Evolutionary conservation across 1,284 basidiomycete species (phyloP), one percentile per base, ranked within the genome.

Genomic region (Cerrena zonata): DNA sequence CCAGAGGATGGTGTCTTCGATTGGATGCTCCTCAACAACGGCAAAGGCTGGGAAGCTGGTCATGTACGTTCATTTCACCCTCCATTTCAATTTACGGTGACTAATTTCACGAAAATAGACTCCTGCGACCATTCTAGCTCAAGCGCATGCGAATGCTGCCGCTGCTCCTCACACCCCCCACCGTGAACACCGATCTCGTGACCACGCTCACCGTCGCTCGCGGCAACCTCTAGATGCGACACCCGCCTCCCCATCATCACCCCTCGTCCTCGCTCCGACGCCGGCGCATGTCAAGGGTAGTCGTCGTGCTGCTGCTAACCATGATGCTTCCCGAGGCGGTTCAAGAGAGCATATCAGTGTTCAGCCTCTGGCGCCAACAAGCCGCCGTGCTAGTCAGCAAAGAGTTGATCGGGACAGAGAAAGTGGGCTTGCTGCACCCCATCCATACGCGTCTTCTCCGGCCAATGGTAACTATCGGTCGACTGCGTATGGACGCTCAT

Each of bases 1-100:
- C 76, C 81, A 36, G 95, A 99, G 58, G 30, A 34, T 34, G 30
- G 30, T 15, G 15, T 34, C 30, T 34, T 34, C 15, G 96, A 99
- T 66, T 99, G 96, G 95, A 97, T 94, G 89, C 66, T 93, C 45
- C 75, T 99, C 53, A 96, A 98, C 69, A 80, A 77, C 43, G 89
- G 89, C 54, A 90, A 89, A 64, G 90, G 90, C 39, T 91, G 89
- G 89, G 89, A 92, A 73, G 86, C 84, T n/a, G 74, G 81, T 53
- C 81, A 76, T 61, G 86, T 89, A 66, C 52, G 80, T n/a, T n/a
- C n/a, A n/a, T n/a, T n/a, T n/a, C 71, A 42, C 42, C 27, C 53
- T 51, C 52, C 47, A 49, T 41, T 40, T 43, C 38, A 48, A 46
- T 48, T 34, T 37, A 22, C 2, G 13, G 53, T 24, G 25, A 4